A percentile compares a stretch with the other conserved stretches of the same genome.
phyloP scores from a whole-genome alignment of 208 protist species.

The Tritrichomonas foetus region DNA sequence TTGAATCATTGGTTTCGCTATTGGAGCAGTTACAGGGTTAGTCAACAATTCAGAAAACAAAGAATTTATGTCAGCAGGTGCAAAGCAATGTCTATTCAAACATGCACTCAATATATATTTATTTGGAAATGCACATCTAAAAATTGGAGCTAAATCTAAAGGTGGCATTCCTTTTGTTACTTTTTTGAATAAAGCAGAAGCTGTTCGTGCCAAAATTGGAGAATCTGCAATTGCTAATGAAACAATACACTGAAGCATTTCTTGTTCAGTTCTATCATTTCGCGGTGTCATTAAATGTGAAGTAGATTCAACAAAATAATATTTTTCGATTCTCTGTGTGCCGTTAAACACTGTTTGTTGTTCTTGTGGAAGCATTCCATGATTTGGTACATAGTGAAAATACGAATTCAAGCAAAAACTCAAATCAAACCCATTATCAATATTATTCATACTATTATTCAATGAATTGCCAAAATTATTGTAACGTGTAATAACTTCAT shows the following conservation, averaged over 20 bases:
- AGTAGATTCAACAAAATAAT: neutral
- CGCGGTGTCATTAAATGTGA: neutral
- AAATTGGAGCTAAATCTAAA: neutral
- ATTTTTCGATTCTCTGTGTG: neutral
- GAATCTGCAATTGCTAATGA: neutral
- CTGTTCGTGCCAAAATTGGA: neutral
- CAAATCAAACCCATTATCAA: no score
- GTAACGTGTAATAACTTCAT: no score
- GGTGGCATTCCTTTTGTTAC: neutral
- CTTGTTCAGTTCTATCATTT: neutral
- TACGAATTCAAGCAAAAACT: no score
- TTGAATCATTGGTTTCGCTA: neutral
- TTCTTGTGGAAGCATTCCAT: no score
- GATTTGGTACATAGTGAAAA: no score
- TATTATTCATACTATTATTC: no score
- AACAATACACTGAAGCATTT: neutral
- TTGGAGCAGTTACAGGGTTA: neutral
- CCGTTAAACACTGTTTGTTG: no score
- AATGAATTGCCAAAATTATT: no score
- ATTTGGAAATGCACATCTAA: neutral
- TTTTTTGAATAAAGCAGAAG: neutral
- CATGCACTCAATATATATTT: neutral
- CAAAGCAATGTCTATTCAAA: neutral
- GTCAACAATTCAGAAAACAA: constrained; percentile 20
- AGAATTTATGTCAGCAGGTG: neutral